Percentiles rank a stretch among this genome's conserved stretches.
Conservation (phyloP, 23 red algal genomes). For the Porphyridium purpureum region DNA sequence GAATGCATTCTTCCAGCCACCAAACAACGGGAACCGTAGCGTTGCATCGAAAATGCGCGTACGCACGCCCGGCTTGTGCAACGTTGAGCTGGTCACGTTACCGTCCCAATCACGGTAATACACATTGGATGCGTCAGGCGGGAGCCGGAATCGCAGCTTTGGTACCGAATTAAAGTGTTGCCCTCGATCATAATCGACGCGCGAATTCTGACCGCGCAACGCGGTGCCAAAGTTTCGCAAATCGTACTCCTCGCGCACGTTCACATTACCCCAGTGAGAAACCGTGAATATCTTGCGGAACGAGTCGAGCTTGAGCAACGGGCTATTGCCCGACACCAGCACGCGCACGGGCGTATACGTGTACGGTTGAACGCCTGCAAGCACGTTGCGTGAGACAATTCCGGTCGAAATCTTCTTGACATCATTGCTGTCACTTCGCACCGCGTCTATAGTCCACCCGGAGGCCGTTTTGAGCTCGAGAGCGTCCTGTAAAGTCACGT, state of each 20-base stretch:
- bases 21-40: slow-evolving; percentile 66
- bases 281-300: neutral
- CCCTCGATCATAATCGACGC: neutral
- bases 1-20: slow-evolving; percentile 82
- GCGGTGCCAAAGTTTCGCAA: neutral
- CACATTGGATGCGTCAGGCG: slow-evolving; percentile 24
- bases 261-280: neutral
- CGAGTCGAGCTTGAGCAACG: neutral
- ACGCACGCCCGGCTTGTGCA: slow-evolving; percentile 12
- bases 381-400: too few relatives aligned
- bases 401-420: too few relatives aligned
- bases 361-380: too few relatives aligned
- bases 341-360: too few relatives aligned
- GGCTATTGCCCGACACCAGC: neutral
- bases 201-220: neutral
- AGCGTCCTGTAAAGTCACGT: too few relatives aligned
- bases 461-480: too few relatives aligned
- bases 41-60: slow-evolving; percentile 2
- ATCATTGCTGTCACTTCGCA: too few relatives aligned
- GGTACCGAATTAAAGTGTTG: neutral
- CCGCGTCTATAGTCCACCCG: too few relatives aligned
- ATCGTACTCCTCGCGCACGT: neutral
- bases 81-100: slow-evolving; percentile 35
- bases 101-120: slow-evolving; percentile 43
- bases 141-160: neutral